Conservation (phyloP, 2,329 filamentous ascomycete species). For the Phaeosphaeriaceae sp. region DNA sequence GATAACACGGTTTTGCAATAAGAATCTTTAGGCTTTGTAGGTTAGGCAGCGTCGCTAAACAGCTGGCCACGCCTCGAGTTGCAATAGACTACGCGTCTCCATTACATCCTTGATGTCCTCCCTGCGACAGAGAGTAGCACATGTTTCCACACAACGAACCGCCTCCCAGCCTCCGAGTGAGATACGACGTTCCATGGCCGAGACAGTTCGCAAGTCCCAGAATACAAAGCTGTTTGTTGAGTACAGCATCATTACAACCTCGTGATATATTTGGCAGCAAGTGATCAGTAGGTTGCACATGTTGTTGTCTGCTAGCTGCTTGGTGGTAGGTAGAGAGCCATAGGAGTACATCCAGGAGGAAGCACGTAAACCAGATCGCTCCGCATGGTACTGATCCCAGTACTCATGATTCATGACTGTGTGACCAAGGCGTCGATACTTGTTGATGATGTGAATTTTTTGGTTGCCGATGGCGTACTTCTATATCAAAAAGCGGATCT, state of each 20-base stretch:
- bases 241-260: constrained; percentile 8
- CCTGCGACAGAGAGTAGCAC: constrained; percentile 8
- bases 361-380: constrained; percentile 9
- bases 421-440: constrained; percentile 11
- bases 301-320: constrained; percentile 11
- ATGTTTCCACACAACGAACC: constrained; percentile 5
- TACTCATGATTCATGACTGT: constrained; percentile 10
- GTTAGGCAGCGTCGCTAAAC: constrained; percentile 4
- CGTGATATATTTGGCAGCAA: constrained; percentile 8
- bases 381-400: constrained; percentile 5
- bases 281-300: constrained; percentile 6
- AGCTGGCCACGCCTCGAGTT: constrained; percentile 8
- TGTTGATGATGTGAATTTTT: constrained; percentile 12
- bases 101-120: constrained; percentile 8
- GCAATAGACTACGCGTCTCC: constrained; percentile 1
- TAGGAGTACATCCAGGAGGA: constrained; percentile 17
- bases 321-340: constrained; percentile 9
- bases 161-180: background rate
- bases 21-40: constrained; percentile 7
- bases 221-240: constrained; percentile 13
- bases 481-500: constrained; percentile 13
- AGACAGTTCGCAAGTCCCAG: constrained; percentile 5
- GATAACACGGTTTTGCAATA: constrained; percentile 3
- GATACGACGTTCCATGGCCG: constrained; percentile 1
- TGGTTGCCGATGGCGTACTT: constrained; percentile 10